Base-by-base conservation (phyloP, 2,329 filamentous ascomycete species). In the Colletotrichum sp. region DNA sequence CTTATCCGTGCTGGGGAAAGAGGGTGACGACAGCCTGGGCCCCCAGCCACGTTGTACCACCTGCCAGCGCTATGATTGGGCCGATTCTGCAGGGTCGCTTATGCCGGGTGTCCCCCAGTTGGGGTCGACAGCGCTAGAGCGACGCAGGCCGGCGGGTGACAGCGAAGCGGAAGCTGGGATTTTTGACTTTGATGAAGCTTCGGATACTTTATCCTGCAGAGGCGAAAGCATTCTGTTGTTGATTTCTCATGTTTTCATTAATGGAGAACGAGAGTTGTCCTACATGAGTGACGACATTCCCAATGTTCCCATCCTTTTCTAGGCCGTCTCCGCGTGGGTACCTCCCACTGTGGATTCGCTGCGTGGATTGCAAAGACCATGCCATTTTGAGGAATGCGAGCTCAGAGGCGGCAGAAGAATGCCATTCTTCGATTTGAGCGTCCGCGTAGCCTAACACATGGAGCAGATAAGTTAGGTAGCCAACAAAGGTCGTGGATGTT, bases 1-100 rank as follows among this genome's bases (percentile, higher is more conserved):
- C 74, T 76, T 76, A 76, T 76, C 74, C 70, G 70, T 76, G 74
- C 74, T 76, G 43, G 43, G 58, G 64, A 58, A 76, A 75, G 43
- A 52, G 43, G 74, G 64, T 76, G 74, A 76, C 74, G 70, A 76
- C 74, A 76, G 64, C 74, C 74, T 68, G 58, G 62, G 36, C 69
- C 70, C 68, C 62, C 62, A 75, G 73, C 56, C 73, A 72, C 69
- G 73, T 72, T 62, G 56, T 52, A 52, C 73, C 13, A 4, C 22
- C 18, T 43, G n/a, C 30, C 30, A 30, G 55, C 13, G 27, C 18
- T 22, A 6, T 56, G 32, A 75, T 75, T 75, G 73, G 73, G 10
- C 22, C 58, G 15, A n/a, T 27, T 18, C 8, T 36, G 15, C 34
- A 66, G 58, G 48, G 58, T 32, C 56, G 65, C 74, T 69, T 52